Conservation (phyloP, 2,329 filamentous ascomycete species). For the Aspergillus transmontanensis region DNA sequence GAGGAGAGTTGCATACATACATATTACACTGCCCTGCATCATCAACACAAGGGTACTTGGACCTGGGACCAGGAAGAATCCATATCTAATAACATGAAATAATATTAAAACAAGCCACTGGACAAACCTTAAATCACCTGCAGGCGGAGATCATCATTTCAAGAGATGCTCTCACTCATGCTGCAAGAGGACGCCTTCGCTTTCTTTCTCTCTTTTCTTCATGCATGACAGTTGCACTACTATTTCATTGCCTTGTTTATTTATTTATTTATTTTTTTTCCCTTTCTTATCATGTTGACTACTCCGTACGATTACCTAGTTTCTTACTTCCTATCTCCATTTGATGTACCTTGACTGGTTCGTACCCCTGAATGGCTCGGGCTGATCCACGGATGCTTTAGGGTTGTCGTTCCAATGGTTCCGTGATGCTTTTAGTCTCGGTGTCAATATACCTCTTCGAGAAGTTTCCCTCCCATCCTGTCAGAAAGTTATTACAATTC, state of each 20-base stretch:
- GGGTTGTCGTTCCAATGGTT: slow-evolving; percentile 1
- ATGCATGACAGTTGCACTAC: not conserved
- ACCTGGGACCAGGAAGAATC: not conserved
- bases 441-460: not conserved
- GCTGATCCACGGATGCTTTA: not conserved
- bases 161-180: not conserved
- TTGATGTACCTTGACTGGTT: not conserved
- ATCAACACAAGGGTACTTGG: not conserved
- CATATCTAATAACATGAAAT: not conserved
- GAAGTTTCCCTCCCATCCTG: not conserved
- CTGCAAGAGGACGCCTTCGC: not conserved
- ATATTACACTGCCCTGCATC: not conserved
- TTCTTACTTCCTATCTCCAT: not conserved
- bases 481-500: not conserved
- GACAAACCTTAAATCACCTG: slow-evolving; percentile 10
- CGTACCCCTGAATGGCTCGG: not conserved
- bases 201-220: not conserved
- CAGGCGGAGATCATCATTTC: slow-evolving; percentile 13
- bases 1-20: not conserved
- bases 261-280: not conserved
- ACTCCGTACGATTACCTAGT: not conserved
- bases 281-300: not conserved
- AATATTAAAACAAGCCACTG: not conserved
- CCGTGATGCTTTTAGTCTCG: not conserved
- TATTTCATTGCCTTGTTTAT: not conserved